These are phyloP conservation scores for Neocucurbitaria cava DNA, from an alignment of 2,329 filamentous ascomycete species.

Conservation along the genomic window DNA sequence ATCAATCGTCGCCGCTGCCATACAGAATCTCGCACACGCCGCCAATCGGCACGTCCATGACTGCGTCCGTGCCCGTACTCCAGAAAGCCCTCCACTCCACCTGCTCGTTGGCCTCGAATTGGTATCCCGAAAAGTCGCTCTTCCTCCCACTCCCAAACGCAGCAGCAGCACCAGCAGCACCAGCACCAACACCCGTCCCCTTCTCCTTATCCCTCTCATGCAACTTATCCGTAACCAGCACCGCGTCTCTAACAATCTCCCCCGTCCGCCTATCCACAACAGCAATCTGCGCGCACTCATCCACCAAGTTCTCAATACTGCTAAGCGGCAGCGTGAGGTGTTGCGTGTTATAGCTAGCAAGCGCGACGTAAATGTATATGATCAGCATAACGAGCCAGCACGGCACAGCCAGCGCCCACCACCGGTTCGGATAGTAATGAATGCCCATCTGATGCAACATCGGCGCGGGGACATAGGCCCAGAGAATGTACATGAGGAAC, in stretches of 20 bases:
- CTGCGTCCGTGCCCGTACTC: conserved; percentile 93
- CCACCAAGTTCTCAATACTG: conserved; percentile 87
- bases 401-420: conserved; percentile 95
- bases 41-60: conserved; percentile 94
- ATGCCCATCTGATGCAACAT: conserved; percentile 93
- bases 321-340: conserved; percentile 82
- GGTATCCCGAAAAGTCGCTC: conserved; percentile 40
- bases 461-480: conserved; percentile 90
- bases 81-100: conserved; percentile 82
- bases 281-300: conserved; percentile 86
- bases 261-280: conserved; percentile 75
- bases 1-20: conserved; percentile 59
- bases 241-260: conserved; percentile 53
- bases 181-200: conserved; percentile 51
- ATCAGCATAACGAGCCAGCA: conserved; percentile 88
- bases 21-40: conserved; percentile 96
- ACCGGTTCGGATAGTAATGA: conserved; percentile 94
- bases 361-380: conserved; percentile 91
- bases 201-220: conserved; percentile 43
- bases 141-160: conserved; percentile 44
- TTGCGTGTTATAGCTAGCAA: conserved; percentile 89
- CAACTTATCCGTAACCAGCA: conserved; percentile 24
- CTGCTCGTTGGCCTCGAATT: conserved; percentile 49
- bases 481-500: conserved; percentile 76
- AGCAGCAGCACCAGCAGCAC: too few relatives aligned